These are phyloP conservation scores for Teratosphaeria zuluensis DNA, from an alignment of 2,329 filamentous ascomycete species.

Conservation along the genomic window DNA sequence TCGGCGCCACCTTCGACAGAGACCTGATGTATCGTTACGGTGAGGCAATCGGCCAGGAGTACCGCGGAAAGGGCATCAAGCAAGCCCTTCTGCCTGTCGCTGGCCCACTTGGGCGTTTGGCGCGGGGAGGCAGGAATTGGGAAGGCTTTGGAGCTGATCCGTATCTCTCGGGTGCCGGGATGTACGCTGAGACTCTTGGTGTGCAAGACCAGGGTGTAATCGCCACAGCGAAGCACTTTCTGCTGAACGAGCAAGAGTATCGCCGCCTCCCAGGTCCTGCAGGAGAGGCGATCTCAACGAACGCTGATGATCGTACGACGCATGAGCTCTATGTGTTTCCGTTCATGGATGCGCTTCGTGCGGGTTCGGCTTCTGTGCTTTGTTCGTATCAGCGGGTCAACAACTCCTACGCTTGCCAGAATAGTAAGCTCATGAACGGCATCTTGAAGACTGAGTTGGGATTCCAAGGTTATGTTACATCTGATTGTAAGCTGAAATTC, in stretches of 20 bases:
- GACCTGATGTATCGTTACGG: conserved; percentile 44
- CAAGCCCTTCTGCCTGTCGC: conserved; percentile 54
- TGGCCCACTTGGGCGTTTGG: conserved; percentile 41
- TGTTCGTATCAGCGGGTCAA: conserved; percentile 67
- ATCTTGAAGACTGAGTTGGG: conserved; percentile 64
- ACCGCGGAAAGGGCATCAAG: conserved; percentile 23
- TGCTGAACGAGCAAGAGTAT: conserved; percentile 66
- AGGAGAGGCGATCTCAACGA: conserved; percentile 50
- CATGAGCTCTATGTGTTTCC: conserved; percentile 63
- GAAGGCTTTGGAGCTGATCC: conserved; percentile 65
- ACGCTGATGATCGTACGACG: conserved; percentile 54
- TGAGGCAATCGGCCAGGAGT: conserved; percentile 40
- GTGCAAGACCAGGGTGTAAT: conserved; percentile 64
- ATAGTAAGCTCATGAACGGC: conserved; percentile 55
- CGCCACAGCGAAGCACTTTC: conserved; percentile 71
- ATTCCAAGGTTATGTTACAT: neutral
- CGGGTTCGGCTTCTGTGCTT: conserved; percentile 62
- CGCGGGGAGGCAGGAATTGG: conserved; percentile 49
- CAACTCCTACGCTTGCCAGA: conserved; percentile 57
- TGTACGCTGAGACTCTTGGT: neutral
- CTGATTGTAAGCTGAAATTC: neutral
- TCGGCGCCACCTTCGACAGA: conserved; percentile 43
- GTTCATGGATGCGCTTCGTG: conserved; percentile 62
- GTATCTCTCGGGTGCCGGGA: conserved; percentile 33
- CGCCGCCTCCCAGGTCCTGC: conserved; percentile 31